These are phyloP conservation scores for Centaurea solstitialis DNA, from an alignment of 129 eudicot genomes.

Conservation along the genomic window DNA sequence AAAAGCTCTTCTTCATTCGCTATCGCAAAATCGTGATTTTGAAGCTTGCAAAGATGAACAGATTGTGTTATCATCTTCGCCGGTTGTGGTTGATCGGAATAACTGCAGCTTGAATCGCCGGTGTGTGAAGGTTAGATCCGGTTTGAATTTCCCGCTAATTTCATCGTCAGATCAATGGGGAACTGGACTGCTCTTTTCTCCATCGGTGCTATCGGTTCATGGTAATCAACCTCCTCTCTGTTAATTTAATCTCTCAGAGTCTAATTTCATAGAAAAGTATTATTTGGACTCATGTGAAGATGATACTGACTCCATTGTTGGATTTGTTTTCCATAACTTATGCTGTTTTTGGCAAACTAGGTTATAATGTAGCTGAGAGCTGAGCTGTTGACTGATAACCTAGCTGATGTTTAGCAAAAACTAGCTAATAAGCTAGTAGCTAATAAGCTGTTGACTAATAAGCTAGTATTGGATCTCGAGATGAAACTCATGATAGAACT, in stretches of 20 bases:
- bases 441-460: too few species aligned
- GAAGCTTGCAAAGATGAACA: neutral
- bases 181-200: slow-evolving; percentile 71
- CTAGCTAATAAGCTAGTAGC: too few species aligned
- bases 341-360: too few species aligned
- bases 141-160: slow-evolving; percentile 42
- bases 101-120: neutral
- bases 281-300: neutral
- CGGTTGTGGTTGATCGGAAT: neutral
- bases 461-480: too few species aligned
- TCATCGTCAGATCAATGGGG: slow-evolving; percentile 80
- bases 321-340: neutral
- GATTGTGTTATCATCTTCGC: neutral
- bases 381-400: too few species aligned
- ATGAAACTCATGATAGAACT: too few species aligned
- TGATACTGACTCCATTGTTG: neutral
- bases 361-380: too few species aligned
- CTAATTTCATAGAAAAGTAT: neutral
- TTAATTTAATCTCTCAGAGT: neutral
- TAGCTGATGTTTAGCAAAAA: too few species aligned
- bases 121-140: neutral
- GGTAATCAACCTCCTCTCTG: slow-evolving; percentile 29
- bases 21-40: neutral
- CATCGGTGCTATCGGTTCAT: slow-evolving; percentile 62
- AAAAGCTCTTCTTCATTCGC: neutral